These are phyloP conservation scores for Melastoma candidum DNA, from an alignment of 441 rosid species.

Conservation along the genomic window DNA sequence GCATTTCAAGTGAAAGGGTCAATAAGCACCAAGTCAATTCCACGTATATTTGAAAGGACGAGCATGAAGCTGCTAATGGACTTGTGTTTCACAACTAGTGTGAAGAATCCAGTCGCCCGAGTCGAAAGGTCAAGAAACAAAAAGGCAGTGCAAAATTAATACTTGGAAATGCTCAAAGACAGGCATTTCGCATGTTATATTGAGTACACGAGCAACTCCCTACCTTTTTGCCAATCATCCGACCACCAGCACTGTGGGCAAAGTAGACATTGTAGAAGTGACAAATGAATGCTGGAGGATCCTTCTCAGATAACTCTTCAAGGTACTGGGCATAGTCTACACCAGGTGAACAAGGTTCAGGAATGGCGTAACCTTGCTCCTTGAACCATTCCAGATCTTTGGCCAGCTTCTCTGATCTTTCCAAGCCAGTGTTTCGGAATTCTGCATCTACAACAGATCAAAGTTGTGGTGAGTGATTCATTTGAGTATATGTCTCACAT, in stretches of 20 bases:
- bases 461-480: neutral
- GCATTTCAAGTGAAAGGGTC: neutral
- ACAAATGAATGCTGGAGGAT: conserved; percentile 90
- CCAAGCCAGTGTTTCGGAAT: conserved; percentile 77
- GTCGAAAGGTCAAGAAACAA: too few species aligned
- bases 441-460: conserved; percentile 46
- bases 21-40: conserved; percentile 3
- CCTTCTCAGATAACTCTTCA: conserved; percentile 62
- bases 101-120: too few species aligned
- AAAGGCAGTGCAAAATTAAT: too few species aligned
- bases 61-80: neutral
- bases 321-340: conserved; percentile 44
- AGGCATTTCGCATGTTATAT: too few species aligned
- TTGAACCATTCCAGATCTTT: conserved; percentile 81
- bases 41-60: neutral
- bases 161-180: too few species aligned
- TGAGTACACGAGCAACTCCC: too few species aligned
- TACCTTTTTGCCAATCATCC: conserved; percentile 96
- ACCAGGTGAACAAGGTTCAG: conserved; percentile 77
- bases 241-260: conserved; percentile 94
- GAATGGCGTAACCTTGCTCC: conserved; percentile 73
- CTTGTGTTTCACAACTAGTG: too few species aligned
- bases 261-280: conserved; percentile 94
- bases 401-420: conserved; percentile 58
- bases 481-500: too few species aligned